Base-by-base conservation (phyloP, 108 stramenopile species). In the Stephanodiscus minutulus region DNA sequence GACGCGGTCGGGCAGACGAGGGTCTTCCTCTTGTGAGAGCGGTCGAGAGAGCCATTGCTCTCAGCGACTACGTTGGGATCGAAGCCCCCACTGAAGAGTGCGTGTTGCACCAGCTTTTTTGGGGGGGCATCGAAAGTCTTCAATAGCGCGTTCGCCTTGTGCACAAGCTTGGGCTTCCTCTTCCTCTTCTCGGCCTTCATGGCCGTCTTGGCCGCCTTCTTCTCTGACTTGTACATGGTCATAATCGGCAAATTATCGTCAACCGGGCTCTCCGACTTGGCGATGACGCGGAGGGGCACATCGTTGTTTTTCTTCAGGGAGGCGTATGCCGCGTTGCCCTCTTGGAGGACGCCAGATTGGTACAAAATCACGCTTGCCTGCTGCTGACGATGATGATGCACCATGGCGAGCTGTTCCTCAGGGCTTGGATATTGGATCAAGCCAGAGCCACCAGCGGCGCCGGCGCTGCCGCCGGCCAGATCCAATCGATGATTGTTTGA, bases 201-300 rank as follows among this genome's bases (percentile, higher is more conserved):
- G 0, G 33, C 35, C 59, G 20, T 37, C 21, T 39, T 60, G 1
- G 59, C 35, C n/a, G 59, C 59, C n/a, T 37, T 60, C 39, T 60
- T 60, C n/a, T 28, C n/a, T 37, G 59, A 29, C 59, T 60, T 60
- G 59, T 60, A 60, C 59, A 60, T 60, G 2, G 59, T 18, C 59
- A 60, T 60, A 4, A 60, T 36, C 36, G 59, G 59, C 35, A 60
- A 21, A 20, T 60, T 39, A 5, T 60, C 59, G 36, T 60, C 59
- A 20, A 21, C 39, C 5, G 59, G n/a, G 36, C 35, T 60, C 28
- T 60, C 35, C 3, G 35, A 22, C 37, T 41, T 60, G 10, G 27
- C 17, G 17, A 29, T 4, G 27, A 13, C 55, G 43, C 15, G 43
- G 0, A 1, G 43, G 15, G 27, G 10, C 27, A 56, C 15, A 10